Evolutionary conservation across 2,329 filamentous ascomycete genomes (phyloP).

Genomic region (Diplodia corticola): DNA sequence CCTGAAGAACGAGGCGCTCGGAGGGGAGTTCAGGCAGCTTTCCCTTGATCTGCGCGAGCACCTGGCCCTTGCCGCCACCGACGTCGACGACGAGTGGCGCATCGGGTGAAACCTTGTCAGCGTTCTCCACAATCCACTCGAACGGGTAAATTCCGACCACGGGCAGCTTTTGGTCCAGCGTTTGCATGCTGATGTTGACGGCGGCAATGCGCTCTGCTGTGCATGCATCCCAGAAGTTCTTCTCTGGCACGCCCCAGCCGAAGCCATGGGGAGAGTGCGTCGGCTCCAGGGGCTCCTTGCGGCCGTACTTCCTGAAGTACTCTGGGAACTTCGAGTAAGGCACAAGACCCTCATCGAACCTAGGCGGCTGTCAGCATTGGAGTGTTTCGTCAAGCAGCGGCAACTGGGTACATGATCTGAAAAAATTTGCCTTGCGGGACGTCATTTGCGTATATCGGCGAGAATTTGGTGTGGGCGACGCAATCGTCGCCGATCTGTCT

Average conservation of each 20-base stretch:
- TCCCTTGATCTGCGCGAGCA: conserved; percentile 36
- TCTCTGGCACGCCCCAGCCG: conserved; percentile 1
- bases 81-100: conserved; percentile 43
- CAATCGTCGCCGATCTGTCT: neutral
- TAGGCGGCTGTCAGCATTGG: neutral
- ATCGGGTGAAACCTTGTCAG: neutral
- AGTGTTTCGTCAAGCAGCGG: too few species aligned
- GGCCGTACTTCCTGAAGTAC: conserved; percentile 18
- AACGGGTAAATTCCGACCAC: conserved; percentile 16
- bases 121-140: conserved; percentile 9
- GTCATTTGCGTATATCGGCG: neutral
- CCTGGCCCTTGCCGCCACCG: conserved; percentile 45
- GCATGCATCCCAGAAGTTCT: conserved; percentile 18
- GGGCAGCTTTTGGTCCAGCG: neutral
- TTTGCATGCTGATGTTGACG: conserved; percentile 20
- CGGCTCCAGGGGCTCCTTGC: conserved; percentile 19
- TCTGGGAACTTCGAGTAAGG: neutral
- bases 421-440: conserved; percentile 16
- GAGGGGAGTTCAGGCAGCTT: conserved; percentile 37
- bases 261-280: conserved; percentile 9
- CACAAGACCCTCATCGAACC: conserved; percentile 11
- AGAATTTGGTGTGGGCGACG: conserved; percentile 21
- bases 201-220: neutral
- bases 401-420: conserved; percentile 1
- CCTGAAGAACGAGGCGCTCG: conserved; percentile 43